These are phyloP conservation scores for Chalara sp. DNA, from an alignment of 2,329 filamentous ascomycete species.

Conservation along the genomic window DNA sequence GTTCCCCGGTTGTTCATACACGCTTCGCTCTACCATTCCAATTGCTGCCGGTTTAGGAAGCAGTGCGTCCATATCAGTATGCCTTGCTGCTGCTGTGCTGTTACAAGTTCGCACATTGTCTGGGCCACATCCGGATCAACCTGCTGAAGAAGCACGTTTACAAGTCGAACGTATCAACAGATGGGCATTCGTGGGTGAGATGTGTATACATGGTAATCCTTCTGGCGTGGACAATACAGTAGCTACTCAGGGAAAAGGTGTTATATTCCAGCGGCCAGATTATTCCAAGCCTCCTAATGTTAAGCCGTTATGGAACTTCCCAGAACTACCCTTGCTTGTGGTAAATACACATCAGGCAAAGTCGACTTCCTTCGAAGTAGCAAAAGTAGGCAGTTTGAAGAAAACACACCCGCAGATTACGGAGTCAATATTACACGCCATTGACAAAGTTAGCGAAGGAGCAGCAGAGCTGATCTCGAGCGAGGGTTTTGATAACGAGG, in stretches of 20 bases:
- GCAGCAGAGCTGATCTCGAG: conserved; percentile 48
- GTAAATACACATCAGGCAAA: conserved; percentile 86
- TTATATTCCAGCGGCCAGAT: conserved; percentile 78
- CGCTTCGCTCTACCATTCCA: conserved; percentile 86
- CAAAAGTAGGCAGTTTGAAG: conserved; percentile 71
- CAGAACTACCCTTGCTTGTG: conserved; percentile 81
- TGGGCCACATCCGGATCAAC: conserved; percentile 88
- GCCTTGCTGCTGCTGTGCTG: conserved; percentile 75
- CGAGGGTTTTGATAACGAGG: conserved; percentile 61
- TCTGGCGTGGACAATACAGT: conserved; percentile 98
- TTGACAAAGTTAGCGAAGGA: conserved; percentile 63
- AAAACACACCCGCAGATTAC: conserved; percentile 69
- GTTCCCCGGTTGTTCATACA: conserved; percentile 79
- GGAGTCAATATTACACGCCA: conserved; percentile 74
- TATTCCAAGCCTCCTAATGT: conserved; percentile 73
- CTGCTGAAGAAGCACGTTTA: conserved; percentile 74
- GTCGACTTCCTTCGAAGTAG: conserved; percentile 79
- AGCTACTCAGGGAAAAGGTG: conserved; percentile 85
- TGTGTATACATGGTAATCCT: conserved; percentile 96
- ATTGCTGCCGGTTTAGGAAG: conserved; percentile 88
- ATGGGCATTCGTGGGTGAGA: conserved; percentile 95
- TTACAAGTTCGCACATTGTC: conserved; percentile 83
- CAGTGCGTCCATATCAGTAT: conserved; percentile 91
- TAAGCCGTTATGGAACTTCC: conserved; percentile 75
- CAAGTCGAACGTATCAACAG: conserved; percentile 94